phyloP scores from a whole-genome alignment of 345 rosid genomes.

The Sapria himalayana region DNA sequence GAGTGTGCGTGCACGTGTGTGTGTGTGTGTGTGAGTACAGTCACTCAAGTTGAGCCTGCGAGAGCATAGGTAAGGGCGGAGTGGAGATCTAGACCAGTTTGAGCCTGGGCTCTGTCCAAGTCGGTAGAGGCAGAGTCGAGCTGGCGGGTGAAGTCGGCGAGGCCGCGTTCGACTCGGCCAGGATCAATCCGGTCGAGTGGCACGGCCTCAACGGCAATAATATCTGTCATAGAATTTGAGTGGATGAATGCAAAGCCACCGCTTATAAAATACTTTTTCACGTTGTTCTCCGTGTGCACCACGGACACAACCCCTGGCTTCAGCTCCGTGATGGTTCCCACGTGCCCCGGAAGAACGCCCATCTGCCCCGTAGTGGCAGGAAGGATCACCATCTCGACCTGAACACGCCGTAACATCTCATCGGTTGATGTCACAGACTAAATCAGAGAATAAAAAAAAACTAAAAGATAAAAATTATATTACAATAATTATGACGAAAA shows the following conservation, averaged over 20 bases:
- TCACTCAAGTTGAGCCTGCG: constrained; percentile 11
- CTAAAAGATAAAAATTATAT: too few species aligned
- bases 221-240: constrained; percentile 63
- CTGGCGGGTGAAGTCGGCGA: constrained; percentile 60
- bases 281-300: constrained; percentile 66
- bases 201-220: constrained; percentile 57
- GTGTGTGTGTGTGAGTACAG: not conserved
- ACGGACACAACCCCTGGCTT: constrained; percentile 80
- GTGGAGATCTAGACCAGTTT: constrained; percentile 62
- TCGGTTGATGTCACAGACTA: too few species aligned
- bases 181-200: constrained; percentile 51
- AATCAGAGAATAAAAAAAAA: too few species aligned
- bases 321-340: constrained; percentile 66
- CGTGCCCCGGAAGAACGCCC: constrained; percentile 88
- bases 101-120: constrained; percentile 77
- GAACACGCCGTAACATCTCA: too few species aligned
- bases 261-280: constrained; percentile 61
- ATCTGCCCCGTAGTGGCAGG: constrained; percentile 88
- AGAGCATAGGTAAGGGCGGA: constrained; percentile 41
- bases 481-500: too few species aligned
- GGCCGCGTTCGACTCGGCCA: constrained; percentile 59
- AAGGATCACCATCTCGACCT: constrained; percentile 92
- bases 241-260: constrained; percentile 75
- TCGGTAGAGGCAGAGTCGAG: constrained; percentile 56
- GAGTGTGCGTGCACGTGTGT: too few species aligned